phyloP scores from a whole-genome alignment of 2,329 filamentous ascomycete species.

The Onygena corvina region DNA sequence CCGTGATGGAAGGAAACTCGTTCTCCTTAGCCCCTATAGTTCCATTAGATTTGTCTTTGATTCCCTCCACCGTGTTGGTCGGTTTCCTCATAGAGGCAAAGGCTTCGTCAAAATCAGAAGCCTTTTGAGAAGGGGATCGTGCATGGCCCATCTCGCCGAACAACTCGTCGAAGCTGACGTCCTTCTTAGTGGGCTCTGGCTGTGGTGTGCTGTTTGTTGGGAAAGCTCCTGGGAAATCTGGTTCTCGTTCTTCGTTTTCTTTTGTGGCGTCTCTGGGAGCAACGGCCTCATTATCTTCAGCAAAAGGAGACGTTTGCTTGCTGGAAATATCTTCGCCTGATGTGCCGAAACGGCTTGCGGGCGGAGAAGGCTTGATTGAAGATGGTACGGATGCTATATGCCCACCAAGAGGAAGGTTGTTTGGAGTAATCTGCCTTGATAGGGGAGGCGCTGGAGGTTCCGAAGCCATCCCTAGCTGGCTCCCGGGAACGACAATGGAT shows the following conservation, averaged over 20 bases:
- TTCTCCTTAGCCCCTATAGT: constrained; percentile 33
- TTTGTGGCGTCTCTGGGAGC: constrained; percentile 4
- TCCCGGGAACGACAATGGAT: constrained; percentile 48
- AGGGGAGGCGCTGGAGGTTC: constrained; percentile 52
- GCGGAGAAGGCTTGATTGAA: constrained; percentile 65
- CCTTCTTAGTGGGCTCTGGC: constrained; percentile 21
- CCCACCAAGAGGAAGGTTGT: constrained; percentile 58
- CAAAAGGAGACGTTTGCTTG: constrained; percentile 24
- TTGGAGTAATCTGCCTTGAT: constrained; percentile 65
- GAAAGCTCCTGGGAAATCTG: constrained; percentile 41
- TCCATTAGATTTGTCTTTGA: constrained; percentile 24
- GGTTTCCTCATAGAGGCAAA: constrained; percentile 37
- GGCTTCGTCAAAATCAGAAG: constrained; percentile 38
- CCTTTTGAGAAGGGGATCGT: constrained; percentile 35
- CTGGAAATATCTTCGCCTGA: constrained; percentile 30
- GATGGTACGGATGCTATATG: constrained; percentile 51
- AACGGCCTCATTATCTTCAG: constrained; percentile 13
- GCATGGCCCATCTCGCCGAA: constrained; percentile 35
- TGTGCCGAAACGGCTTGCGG: constrained; percentile 51
- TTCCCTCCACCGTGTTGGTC: constrained; percentile 32
- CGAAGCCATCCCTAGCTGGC: constrained; percentile 19
- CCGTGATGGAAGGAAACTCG: constrained; percentile 91
- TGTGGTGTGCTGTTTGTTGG: constrained; percentile 14
- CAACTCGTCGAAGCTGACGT: constrained; percentile 36
- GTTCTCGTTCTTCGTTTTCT: background rate